Evolutionary conservation across 495 filamentous ascomycete genomes (phyloP).

Genomic region (Aspergillus biplanus): DNA sequence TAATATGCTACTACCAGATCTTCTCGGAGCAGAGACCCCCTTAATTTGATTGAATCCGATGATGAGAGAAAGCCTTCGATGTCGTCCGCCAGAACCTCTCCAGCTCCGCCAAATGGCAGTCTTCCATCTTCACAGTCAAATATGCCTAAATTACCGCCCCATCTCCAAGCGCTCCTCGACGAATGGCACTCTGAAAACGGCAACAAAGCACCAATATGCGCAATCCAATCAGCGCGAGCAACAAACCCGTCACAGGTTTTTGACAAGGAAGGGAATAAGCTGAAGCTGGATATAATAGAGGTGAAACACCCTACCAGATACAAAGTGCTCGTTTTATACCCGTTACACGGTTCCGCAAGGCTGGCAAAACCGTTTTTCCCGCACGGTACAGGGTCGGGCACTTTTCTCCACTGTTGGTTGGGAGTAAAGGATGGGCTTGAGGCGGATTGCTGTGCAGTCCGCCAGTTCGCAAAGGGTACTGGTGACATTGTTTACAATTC

Average conservation of each 20-base stretch:
- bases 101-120: not conserved
- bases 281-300: slow-evolving; percentile 14
- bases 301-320: slow-evolving; percentile 4
- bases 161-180: slow-evolving; percentile 13
- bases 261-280: slow-evolving; percentile 21
- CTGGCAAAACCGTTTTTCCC: slow-evolving; percentile 22
- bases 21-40: not conserved
- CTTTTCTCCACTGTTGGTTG: slow-evolving; percentile 12
- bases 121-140: not conserved
- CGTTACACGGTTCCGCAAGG: not conserved
- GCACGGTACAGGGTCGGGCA: not conserved
- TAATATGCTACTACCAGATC: not conserved
- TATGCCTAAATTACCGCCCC: not conserved
- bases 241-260: slow-evolving; percentile 19
- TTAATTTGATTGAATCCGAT: slow-evolving; percentile 1
- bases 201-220: slow-evolving; percentile 12
- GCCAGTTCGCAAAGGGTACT: not conserved
- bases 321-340: slow-evolving; percentile 15
- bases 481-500: slow-evolving; percentile 10
- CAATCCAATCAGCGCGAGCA: not conserved
- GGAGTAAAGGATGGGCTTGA: slow-evolving; percentile 6
- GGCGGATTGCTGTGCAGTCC: slow-evolving; percentile 3
- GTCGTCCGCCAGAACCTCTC: not conserved
- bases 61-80: not conserved
- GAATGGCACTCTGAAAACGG: slow-evolving; percentile 22